Conservation (phyloP, 345 rosid species). For the Angophora floribunda region DNA sequence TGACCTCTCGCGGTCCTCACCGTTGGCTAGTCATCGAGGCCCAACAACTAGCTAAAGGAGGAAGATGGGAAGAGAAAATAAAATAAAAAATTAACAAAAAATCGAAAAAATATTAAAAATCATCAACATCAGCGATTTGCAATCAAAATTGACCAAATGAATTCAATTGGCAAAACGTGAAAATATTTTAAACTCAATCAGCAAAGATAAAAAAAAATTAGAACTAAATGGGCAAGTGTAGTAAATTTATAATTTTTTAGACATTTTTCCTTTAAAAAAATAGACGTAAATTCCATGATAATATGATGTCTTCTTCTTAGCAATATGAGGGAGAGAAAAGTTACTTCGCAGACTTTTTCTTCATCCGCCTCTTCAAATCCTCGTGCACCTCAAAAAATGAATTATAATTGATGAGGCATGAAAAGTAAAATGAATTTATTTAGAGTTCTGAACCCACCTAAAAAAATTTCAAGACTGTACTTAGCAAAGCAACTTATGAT, state of each 20-base stretch:
- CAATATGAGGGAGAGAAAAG: background rate
- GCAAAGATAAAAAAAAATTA: too few species aligned
- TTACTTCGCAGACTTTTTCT: background rate
- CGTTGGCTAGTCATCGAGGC: fast-evolving
- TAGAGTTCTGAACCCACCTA: background rate
- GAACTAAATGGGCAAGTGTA: background rate
- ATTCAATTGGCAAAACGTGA: too few species aligned
- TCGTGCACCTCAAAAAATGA: background rate
- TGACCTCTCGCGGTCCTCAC: too few species aligned
- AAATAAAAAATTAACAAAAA: too few species aligned
- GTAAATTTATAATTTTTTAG: background rate
- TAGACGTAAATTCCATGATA: background rate
- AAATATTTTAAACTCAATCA: too few species aligned
- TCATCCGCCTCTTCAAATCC: background rate
- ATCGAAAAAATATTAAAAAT: too few species aligned
- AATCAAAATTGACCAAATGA: fast-evolving
- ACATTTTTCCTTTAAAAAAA: background rate
- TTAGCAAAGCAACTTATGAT: background rate
- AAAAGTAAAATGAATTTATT: background rate
- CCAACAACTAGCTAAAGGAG: fast-evolving
- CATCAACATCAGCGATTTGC: fast-evolving
- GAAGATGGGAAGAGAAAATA: background rate
- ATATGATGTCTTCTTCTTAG: background rate
- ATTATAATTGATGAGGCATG: background rate
- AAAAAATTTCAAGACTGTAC: background rate